These are phyloP conservation scores for Acorus calamus DNA, from an alignment of 106 monocot genomes.

Conservation along the genomic window DNA sequence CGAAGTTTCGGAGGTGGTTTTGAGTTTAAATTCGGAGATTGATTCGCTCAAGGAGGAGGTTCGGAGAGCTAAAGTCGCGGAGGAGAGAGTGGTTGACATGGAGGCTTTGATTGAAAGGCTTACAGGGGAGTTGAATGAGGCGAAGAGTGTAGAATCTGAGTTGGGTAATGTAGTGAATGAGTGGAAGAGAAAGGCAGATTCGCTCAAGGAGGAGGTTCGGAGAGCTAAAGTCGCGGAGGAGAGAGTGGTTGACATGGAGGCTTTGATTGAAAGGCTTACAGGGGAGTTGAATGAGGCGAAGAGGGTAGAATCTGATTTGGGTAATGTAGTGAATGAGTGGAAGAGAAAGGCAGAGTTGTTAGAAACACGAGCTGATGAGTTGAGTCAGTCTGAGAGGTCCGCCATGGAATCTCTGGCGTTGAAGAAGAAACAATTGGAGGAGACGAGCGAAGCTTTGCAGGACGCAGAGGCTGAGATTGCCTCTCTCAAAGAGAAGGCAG, in stretches of 20 bases:
- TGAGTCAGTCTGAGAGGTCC: slow-evolving; percentile 24
- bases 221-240: slow-evolving; percentile 34
- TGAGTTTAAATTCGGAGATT: slow-evolving; percentile 34
- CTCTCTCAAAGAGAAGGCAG: slow-evolving; percentile 24
- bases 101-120: slow-evolving; percentile 40
- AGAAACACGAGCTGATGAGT: slow-evolving; percentile 32
- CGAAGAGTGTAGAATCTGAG: slow-evolving; percentile 32
- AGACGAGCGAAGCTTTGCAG: slow-evolving; percentile 20
- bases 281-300: slow-evolving; percentile 37
- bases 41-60: slow-evolving; percentile 34
- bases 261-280: slow-evolving; percentile 31
- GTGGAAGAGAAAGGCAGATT: slow-evolving; percentile 41
- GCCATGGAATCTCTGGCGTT: slow-evolving; percentile 26
- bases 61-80: slow-evolving; percentile 31
- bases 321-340: slow-evolving; percentile 31
- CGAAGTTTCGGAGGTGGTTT: slow-evolving; percentile 34
- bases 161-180: slow-evolving; percentile 25
- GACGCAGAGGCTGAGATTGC: slow-evolving; percentile 23
- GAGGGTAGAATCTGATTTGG: slow-evolving; percentile 28
- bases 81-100: slow-evolving; percentile 32
- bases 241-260: slow-evolving; percentile 32
- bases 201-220: slow-evolving; percentile 42
- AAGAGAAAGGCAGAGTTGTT: slow-evolving; percentile 39
- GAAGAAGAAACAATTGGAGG: slow-evolving; percentile 28
- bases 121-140: slow-evolving; percentile 27